Conservation (phyloP, 306 rosid genomes). For the Clitoria ternatea region DNA sequence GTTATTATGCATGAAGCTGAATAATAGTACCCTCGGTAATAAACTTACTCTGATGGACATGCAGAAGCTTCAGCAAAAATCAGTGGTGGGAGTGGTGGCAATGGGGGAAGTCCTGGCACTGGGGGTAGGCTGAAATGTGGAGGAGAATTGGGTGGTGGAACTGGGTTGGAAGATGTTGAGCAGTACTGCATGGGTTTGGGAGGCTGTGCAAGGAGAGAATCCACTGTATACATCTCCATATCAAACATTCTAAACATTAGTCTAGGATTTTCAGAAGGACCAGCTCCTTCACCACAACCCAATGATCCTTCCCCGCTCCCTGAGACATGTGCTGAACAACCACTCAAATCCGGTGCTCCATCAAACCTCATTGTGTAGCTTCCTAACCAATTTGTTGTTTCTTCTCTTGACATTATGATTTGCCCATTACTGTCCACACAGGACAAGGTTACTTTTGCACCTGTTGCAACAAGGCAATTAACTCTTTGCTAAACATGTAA, state of each 20-base stretch:
- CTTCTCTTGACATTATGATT: conserved; percentile 64
- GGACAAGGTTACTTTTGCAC: conserved; percentile 62
- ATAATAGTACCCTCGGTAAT: not conserved
- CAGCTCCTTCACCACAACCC: conserved; percentile 51
- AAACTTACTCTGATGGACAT: conserved; percentile 66
- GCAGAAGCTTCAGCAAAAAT: conserved; percentile 68
- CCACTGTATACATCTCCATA: conserved; percentile 66
- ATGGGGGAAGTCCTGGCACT: conserved; percentile 24
- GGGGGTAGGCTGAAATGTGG: conserved; percentile 51
- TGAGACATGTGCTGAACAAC: conserved; percentile 56
- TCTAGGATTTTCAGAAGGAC: conserved; percentile 62
- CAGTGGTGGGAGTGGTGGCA: conserved; percentile 33
- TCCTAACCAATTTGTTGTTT: conserved; percentile 77
- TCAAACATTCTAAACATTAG: conserved; percentile 73
- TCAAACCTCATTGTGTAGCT: conserved; percentile 60
- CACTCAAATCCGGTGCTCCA: conserved; percentile 66
- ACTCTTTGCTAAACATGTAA: not conserved
- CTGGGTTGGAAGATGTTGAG: conserved; percentile 52
- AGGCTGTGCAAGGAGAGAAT: conserved; percentile 81
- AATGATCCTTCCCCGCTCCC: conserved; percentile 45
- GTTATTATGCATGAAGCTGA: not conserved
- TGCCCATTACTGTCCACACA: conserved; percentile 66
- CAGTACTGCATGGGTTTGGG: conserved; percentile 69
- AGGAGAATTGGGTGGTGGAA: conserved; percentile 29
- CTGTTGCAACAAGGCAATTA: conserved; percentile 39